Base-by-base conservation (phyloP, 805 yeast genomes). In the Teunomyces kruisii region DNA sequence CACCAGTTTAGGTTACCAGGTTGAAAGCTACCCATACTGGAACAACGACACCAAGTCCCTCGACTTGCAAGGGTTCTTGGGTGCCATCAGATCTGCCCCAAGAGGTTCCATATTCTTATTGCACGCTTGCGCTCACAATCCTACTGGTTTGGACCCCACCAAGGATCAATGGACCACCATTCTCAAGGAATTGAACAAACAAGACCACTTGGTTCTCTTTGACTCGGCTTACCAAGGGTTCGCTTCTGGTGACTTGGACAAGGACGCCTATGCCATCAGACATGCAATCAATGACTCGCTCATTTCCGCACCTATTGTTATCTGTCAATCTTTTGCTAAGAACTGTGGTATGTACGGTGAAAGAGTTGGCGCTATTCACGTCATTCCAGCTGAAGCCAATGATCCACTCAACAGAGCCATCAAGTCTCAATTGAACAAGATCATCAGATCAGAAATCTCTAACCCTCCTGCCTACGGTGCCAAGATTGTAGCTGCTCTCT, bases 141-240 rank as follows among this genome's bases (percentile, higher is more conserved):
- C 99, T 48, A 92, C 98, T 16, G 99, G 98, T 33, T 81, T 92
- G 55, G 99, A 92, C 65, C 98, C 98, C 46, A 81, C 86, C 2
- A 72, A 74, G 47, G 86, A 78, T 42, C 86, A 92, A 70, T 92
- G 99, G 99, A 65, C 65, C 38, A 56, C 74, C 58, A 84, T 94
- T 43, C 74, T 88, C 38, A 74, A 76, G 36, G 84, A 81, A 19
- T 70, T 88, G 51, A 77, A 80, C 53, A 61, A 68, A 47, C 75
- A 79, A 46, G 70, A 78, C 43, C 96, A 89, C 67, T 77, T 92
- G 57, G 88, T 89, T 5, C 68, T 92, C 50, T 91, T 94, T 60
- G 99, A 92, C 70, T 82, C 90, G 49, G 98, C 98, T 16, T 92
- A 94, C 75, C 98, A 92, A 72, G 99, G 99, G 4, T 92, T 92